phyloP scores from a whole-genome alignment of 352 stramenopile species.

The Pythium rhizo-oryzae region DNA sequence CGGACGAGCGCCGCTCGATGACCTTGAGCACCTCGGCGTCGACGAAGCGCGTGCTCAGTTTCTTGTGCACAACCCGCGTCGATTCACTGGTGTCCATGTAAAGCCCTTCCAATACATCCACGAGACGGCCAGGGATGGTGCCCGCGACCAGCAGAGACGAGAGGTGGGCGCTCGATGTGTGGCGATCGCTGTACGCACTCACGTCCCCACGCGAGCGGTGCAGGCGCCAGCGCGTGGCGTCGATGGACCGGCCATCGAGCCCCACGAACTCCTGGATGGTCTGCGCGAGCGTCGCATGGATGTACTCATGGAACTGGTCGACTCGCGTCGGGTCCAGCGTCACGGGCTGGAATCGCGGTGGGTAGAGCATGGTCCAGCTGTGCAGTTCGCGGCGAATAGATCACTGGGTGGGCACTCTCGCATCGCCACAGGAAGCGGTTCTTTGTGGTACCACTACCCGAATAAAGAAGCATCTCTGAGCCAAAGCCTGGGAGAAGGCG shows the following conservation, averaged over 20 bases:
- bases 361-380: neutral
- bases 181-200: conserved; percentile 37
- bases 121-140: conserved; percentile 10
- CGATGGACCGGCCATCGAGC: conserved; percentile 26
- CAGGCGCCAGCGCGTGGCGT: conserved; percentile 39
- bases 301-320: conserved; percentile 38
- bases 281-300: conserved; percentile 34
- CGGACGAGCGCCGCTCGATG: conserved; percentile 14
- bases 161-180: neutral
- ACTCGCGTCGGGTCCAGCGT: conserved; percentile 27
- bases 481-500: neutral
- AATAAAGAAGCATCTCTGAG: too few species aligned
- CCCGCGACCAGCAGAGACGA: conserved; percentile 22
- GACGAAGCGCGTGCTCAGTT: conserved; percentile 27
- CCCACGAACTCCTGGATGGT: conserved; percentile 42
- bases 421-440: too few species aligned
- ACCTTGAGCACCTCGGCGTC: conserved; percentile 26
- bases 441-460: too few species aligned
- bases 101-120: conserved; percentile 26
- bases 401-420: neutral
- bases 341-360: conserved; percentile 9
- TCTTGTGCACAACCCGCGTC: conserved; percentile 8
- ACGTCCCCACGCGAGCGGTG: conserved; percentile 35
- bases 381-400: neutral
- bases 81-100: conserved; percentile 25